A percentile compares a stretch with the other conserved stretches of the same genome.
Evolutionary conservation across 352 stramenopile species (phyloP).

Genomic region (Plasmopara halstedii): DNA sequence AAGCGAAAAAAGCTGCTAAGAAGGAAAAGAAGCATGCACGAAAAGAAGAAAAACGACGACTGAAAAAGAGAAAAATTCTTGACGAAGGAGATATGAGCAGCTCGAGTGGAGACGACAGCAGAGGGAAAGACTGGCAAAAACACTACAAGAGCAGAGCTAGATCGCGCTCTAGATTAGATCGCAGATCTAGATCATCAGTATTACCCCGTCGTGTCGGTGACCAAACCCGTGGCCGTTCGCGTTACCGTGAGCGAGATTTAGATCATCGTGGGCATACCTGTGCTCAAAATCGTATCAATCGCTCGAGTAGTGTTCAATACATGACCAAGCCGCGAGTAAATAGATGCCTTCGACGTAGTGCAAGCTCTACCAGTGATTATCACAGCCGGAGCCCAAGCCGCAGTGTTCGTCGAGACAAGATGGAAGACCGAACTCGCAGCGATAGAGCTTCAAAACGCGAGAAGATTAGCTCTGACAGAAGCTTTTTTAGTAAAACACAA

Average conservation of each 20-base stretch:
- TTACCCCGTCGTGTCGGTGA: neutral
- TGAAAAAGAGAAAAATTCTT: conserved; percentile 30
- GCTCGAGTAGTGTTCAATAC: neutral
- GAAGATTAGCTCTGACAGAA: conserved; percentile 19
- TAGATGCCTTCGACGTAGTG: conserved; percentile 7
- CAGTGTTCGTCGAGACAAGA: conserved; percentile 2
- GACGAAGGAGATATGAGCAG: conserved; percentile 12
- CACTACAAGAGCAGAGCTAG: conserved; percentile 1
- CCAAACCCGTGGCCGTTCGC: neutral
- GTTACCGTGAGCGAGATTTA: neutral
- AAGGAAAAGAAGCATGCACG: conserved; percentile 46
- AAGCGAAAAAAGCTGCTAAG: conserved; percentile 63
- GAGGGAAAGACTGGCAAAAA: conserved; percentile 9
- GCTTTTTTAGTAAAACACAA: too few species aligned
- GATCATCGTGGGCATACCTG: conserved; percentile 5
- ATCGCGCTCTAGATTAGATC: conserved; percentile 10
- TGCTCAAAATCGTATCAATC: neutral
- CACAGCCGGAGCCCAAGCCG: conserved; percentile 12
- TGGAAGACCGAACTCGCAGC: conserved; percentile 1
- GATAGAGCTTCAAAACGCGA: conserved; percentile 9
- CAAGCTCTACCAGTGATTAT: neutral
- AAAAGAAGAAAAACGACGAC: conserved; percentile 25
- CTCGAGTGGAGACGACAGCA: conserved; percentile 10
- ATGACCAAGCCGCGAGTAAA: neutral
- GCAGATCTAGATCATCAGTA: conserved; percentile 11